Conservation (phyloP, 495 filamentous ascomycete species). For the Aspergillus avenaceus region DNA sequence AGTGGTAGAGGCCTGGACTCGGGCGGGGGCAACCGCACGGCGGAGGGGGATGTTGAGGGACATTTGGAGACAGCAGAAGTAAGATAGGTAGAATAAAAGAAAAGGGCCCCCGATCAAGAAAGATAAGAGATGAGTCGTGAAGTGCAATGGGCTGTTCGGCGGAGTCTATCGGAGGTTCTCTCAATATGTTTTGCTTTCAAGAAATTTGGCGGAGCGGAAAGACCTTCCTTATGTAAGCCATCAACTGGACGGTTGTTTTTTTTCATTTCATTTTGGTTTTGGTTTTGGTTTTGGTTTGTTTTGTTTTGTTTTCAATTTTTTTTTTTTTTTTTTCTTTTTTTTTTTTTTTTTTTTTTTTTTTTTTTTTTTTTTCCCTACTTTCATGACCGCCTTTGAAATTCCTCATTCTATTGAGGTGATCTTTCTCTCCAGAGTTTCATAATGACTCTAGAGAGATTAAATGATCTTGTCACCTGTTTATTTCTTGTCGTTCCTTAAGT, state of each 20-base stretch:
- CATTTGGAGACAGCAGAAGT: slow-evolving; percentile 17
- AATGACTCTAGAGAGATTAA: slow-evolving; percentile 7
- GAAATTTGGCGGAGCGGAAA: slow-evolving; percentile 11
- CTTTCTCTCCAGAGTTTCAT: slow-evolving; percentile 8
- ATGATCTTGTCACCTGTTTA: slow-evolving; percentile 1
- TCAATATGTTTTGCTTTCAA: too few relatives aligned
- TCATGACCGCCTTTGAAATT: too few relatives aligned
- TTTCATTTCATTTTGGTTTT: not conserved
- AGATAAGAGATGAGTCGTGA: not conserved
- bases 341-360: not conserved
- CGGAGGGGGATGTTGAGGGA: slow-evolving; percentile 40
- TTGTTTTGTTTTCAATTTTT: not conserved
- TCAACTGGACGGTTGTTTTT: not conserved
- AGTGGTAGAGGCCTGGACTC: slow-evolving; percentile 29
- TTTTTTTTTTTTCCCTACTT: too few relatives aligned
- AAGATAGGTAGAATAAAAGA: not conserved
- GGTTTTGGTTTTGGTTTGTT: not conserved
- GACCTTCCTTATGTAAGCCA: slow-evolving; percentile 11
- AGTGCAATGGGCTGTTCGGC: not conserved
- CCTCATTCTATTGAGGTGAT: too few relatives aligned
- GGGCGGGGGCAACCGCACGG: slow-evolving; percentile 33
- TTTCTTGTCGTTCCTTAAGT: slow-evolving; percentile 11
- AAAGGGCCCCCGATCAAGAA: too few relatives aligned
- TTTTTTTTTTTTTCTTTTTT: not conserved
- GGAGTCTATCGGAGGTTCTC: not conserved